Conservation (phyloP, 1,139 yeast species). For the Geotrichum carabidarum region DNA sequence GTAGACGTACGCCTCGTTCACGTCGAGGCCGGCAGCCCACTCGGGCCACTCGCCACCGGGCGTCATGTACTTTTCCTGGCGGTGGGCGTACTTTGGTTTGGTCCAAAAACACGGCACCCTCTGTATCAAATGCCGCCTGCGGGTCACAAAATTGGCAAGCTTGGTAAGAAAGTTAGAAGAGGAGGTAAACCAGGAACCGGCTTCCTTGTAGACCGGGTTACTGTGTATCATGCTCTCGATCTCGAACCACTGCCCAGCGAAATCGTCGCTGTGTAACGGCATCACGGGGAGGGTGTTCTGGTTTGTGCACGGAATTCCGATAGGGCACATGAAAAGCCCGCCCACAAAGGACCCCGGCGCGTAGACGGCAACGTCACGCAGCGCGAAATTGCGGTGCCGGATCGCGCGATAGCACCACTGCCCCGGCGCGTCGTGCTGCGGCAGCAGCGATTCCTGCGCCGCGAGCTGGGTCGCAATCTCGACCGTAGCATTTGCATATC, state of each 20-base stretch:
- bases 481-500: not conserved
- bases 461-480: not conserved
- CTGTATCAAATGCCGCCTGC: conserved; percentile 37
- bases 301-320: conserved; percentile 31
- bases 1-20: conserved; percentile 50
- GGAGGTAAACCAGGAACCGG: conserved; percentile 20
- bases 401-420: conserved; percentile 58
- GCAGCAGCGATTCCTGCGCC: not conserved
- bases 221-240: conserved; percentile 7
- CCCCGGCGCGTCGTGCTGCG: not conserved
- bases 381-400: conserved; percentile 55
- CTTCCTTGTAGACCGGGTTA: conserved; percentile 4
- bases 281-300: conserved; percentile 44
- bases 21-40: conserved; percentile 50
- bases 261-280: conserved; percentile 59
- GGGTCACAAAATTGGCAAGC: not conserved
- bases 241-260: conserved; percentile 45
- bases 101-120: conserved; percentile 58
- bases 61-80: conserved; percentile 40
- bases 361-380: conserved; percentile 47
- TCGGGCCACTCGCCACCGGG: conserved; percentile 30
- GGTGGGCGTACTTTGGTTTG: conserved; percentile 30
- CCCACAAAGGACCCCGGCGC: conserved; percentile 63
- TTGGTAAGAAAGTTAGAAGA: conserved; percentile 11
- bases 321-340: conserved; percentile 54